Conservation (phyloP, 441 rosid species). For the Melianthus villosus region DNA sequence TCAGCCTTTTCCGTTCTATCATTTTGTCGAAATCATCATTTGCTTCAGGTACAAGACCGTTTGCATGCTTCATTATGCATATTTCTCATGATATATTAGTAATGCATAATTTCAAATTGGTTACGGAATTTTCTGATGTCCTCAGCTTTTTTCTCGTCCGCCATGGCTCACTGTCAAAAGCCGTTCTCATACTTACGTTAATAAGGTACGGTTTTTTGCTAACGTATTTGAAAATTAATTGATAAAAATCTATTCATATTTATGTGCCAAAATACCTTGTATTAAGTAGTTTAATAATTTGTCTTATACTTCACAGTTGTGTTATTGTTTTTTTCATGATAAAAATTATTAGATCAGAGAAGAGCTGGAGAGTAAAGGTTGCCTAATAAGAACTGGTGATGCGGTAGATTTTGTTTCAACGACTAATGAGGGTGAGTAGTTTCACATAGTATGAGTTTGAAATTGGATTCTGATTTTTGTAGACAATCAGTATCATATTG, state of each 20-base stretch:
- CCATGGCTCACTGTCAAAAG: constrained; percentile 66
- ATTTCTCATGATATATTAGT: no score
- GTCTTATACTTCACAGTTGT: no score
- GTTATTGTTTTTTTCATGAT: no score
- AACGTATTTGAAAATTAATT: no score
- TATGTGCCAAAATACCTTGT: no score
- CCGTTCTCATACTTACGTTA: constrained; percentile 51
- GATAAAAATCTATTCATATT: no score
- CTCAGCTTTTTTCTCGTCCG: constrained; percentile 70
- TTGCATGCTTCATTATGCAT: no score
- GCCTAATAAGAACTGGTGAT: constrained; percentile 40
- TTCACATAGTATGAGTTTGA: neutral
- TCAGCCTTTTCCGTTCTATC: constrained; percentile 76
- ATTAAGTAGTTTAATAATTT: no score
- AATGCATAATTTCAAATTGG: no score
- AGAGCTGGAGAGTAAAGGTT: constrained; percentile 45
- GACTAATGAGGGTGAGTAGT: constrained; percentile 22
- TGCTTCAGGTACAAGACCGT: constrained; percentile 91
- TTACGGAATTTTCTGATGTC: neutral
- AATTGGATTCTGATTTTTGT: no score
- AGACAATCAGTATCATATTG: no score
- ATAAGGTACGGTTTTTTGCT: constrained; percentile 45
- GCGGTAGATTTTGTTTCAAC: constrained; percentile 36
- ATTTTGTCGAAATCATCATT: constrained; percentile 76
- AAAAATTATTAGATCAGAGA: constrained; percentile 33